Conservation (phyloP, 148 eudicot species). For the Cornus florida region DNA sequence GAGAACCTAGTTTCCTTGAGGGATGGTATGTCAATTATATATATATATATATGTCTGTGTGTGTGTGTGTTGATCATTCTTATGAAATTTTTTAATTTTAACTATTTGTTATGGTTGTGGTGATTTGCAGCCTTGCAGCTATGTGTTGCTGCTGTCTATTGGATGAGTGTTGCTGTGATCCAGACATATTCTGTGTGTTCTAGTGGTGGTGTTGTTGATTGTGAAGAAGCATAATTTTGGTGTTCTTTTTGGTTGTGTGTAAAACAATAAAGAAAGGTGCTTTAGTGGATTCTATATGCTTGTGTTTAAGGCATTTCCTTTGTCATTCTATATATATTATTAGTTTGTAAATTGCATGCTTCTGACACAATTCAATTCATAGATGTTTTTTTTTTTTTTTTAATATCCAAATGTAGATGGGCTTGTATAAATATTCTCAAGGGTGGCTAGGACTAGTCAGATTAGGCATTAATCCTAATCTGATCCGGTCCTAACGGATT, state of each 20-base stretch:
- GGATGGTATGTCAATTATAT: conserved; percentile 25
- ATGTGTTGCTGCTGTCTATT: conserved; percentile 35
- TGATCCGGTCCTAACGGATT: too few species aligned
- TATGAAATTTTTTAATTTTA: background rate
- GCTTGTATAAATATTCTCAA: too few species aligned
- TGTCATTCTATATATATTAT: too few species aligned
- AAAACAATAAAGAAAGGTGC: background rate
- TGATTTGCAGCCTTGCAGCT: conserved; percentile 30
- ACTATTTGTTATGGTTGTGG: background rate
- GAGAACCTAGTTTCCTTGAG: conserved; percentile 25
- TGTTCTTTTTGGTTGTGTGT: background rate
- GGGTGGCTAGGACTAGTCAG: too few species aligned
- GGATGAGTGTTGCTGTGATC: conserved; percentile 35
- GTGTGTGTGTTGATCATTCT: background rate
- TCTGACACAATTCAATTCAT: too few species aligned
- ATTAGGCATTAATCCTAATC: too few species aligned
- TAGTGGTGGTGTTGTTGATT: background rate
- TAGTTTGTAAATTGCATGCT: too few species aligned
- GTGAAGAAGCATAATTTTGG: too few species aligned
- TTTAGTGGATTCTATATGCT: too few species aligned
- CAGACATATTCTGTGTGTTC: background rate
- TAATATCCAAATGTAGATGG: too few species aligned
- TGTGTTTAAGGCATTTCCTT: too few species aligned
- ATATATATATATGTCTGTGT: background rate
- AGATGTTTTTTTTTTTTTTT: too few species aligned